Conservation (phyloP, 768 basidiomycete genomes). For the Russula emetica region DNA sequence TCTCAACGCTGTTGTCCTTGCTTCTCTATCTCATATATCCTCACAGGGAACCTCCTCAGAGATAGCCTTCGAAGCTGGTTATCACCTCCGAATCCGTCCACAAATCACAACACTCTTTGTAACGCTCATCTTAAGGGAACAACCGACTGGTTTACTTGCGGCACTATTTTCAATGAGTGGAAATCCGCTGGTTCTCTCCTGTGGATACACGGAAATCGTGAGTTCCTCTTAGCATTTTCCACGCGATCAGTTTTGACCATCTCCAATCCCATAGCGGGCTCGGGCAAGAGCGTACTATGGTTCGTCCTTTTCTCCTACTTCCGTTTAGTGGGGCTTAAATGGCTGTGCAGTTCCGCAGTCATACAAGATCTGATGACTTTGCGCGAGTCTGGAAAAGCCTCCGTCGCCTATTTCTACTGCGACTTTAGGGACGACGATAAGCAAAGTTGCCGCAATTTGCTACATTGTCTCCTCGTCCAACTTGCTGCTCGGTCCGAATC, state of each 20-base stretch:
- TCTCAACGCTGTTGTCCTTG: neutral
- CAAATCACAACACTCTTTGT: neutral
- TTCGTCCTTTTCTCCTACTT: neutral
- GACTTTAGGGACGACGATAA: neutral
- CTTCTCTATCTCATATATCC: neutral
- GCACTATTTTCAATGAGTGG: neutral
- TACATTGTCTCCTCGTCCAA: conserved; percentile 1
- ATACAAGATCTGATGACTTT: neutral
- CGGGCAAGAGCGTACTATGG: conserved; percentile 8
- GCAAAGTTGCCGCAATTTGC: neutral
- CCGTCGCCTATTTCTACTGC: neutral
- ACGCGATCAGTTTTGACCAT: neutral
- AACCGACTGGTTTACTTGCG: neutral
- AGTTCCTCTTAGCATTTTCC: neutral
- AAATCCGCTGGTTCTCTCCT: neutral
- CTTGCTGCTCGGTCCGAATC: neutral
- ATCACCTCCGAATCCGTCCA: conserved; percentile 4
- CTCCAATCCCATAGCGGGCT: neutral
- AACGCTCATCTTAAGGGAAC: neutral
- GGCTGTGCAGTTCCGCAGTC: neutral
- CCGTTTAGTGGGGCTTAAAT: neutral
- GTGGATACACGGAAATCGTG: conserved; percentile 6
- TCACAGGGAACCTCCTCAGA: neutral
- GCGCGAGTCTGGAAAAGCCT: neutral
- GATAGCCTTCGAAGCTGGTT: neutral